Base-by-base conservation (phyloP, 331 rosid genomes). In the Pyrus hybrid region DNA sequence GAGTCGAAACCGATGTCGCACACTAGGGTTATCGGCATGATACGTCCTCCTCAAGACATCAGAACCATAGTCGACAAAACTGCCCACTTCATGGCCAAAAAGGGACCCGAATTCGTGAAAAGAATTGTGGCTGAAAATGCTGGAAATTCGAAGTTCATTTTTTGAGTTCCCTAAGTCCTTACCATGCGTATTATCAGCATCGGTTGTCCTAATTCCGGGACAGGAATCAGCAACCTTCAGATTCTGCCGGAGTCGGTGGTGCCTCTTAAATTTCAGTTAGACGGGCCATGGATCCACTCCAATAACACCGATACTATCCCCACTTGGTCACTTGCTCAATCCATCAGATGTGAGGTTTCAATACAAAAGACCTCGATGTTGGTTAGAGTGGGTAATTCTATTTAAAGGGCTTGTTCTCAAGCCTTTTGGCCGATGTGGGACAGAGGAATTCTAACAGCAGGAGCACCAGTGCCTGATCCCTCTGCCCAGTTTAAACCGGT, bases 1-100 rank as follows among this genome's bases (percentile, higher is more conserved):
- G 81, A 6, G 41, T 80, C 89, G 63, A 93, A 91, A 58, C 77
- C 88, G 12, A 0, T 95, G 0, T 87, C 96, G 21, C 96, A 93
- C 63, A 89, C 98, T 20, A 93, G 89, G 82, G 88, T 93, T 22
- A 91, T 93, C 77, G 98, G 98, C 65, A 93, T 93, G 35, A 93
- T 93, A 37, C 91, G 91, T 37, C 98, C 97, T 29, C 98, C 98
- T 64, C 93, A 91, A 0, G 98, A 93, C 30, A 91, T 93, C 26
- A 84, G 97, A 80, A 88, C 84, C 75, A 91, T 93, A 51, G 98
- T 93, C n/a, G 97, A 93, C 76, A 93, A 93, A 73, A 91, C 98
- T 1, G 20, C 97, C 25, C 96, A 85, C 78, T 93, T 93, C 25
- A 93, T 93, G n/a, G 93, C 98, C 3, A 91, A 91, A 78, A 93